A percentile compares a stretch with the other conserved stretches of the same genome.
phyloP scores from a whole-genome alignment of 176 grass and related monocot species.

The Canna indica region DNA sequence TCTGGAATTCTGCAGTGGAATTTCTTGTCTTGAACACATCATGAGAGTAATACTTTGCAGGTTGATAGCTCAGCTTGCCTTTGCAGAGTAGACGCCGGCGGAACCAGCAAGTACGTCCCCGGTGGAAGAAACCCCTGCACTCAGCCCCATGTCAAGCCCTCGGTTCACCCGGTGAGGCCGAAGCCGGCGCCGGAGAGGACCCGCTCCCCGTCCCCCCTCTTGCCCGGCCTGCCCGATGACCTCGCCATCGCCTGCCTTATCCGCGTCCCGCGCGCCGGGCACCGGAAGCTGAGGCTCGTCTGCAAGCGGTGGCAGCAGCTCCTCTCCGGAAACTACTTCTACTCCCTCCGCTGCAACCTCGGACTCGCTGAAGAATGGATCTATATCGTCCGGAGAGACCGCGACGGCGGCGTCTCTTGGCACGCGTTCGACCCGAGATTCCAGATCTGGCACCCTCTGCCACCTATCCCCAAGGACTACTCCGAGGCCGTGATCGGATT shows the following conservation, averaged over 20 bases:
- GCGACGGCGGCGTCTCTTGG: conserved; percentile 79
- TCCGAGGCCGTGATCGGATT: conserved; percentile 68
- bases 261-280: conserved; percentile 51
- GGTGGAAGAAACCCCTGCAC: conserved; percentile 68
- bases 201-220: conserved; percentile 46
- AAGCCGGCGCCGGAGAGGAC: conserved; percentile 43
- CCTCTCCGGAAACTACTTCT: conserved; percentile 77
- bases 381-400: conserved; percentile 72
- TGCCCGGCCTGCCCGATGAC: conserved; percentile 91
- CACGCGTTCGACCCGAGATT: conserved; percentile 79
- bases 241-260: conserved; percentile 80
- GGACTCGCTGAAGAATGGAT: conserved; percentile 87
- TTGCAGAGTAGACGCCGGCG: conserved; percentile 72
- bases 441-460: conserved; percentile 69
- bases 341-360: conserved; percentile 61
- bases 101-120: conserved; percentile 73
- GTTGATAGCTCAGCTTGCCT: conserved; percentile 75
- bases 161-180: conserved; percentile 43
- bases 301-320: conserved; percentile 71
- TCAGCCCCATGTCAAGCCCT: conserved; percentile 42
- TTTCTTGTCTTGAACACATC: too few species aligned
- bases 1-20: too few species aligned
- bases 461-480: conserved; percentile 74
- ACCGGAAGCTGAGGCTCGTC: conserved; percentile 58
- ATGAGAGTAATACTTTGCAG: conserved; percentile 32